A percentile compares a stretch with the other conserved stretches of the same genome.
phyloP scores from a whole-genome alignment of 495 filamentous ascomycete species.

The Penicillium crystallinum region DNA sequence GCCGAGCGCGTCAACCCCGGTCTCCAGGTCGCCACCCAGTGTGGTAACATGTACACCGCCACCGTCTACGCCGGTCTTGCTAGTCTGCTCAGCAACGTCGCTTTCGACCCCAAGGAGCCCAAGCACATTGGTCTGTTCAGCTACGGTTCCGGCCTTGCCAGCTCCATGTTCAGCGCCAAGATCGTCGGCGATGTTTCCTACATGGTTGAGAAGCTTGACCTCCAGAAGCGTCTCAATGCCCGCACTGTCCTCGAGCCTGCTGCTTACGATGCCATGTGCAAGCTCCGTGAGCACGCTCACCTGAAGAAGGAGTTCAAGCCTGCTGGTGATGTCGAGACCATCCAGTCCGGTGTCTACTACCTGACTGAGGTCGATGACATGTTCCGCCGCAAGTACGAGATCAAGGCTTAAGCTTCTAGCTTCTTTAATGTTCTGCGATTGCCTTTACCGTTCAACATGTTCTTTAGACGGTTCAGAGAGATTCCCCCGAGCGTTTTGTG shows the following conservation, averaged over 20 bases:
- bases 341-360: conserved; percentile 83
- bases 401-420: conserved; percentile 65
- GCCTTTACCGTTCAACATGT: conserved; percentile 31
- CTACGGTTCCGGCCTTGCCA: conserved; percentile 90
- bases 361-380: conserved; percentile 85
- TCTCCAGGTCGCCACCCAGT: conserved; percentile 85
- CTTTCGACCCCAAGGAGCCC: conserved; percentile 63
- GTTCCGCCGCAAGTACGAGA: conserved; percentile 83
- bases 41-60: conserved; percentile 98
- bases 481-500: conserved; percentile 36
- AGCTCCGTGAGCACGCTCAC: conserved; percentile 89
- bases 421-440: conserved; percentile 14
- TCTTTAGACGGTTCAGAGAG: conserved; percentile 38
- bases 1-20: conserved; percentile 78
- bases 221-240: conserved; percentile 68
- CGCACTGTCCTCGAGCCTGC: conserved; percentile 71
- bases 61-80: conserved; percentile 86
- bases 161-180: conserved; percentile 83
- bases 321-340: conserved; percentile 65
- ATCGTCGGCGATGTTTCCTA: conserved; percentile 70
- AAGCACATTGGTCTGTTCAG: conserved; percentile 91
- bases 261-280: conserved; percentile 93
- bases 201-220: conserved; percentile 72
- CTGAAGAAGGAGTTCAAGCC: conserved; percentile 87
- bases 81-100: conserved; percentile 68